phyloP scores from a whole-genome alignment of 352 stramenopile species.

The Blastocystis sp. region DNA sequence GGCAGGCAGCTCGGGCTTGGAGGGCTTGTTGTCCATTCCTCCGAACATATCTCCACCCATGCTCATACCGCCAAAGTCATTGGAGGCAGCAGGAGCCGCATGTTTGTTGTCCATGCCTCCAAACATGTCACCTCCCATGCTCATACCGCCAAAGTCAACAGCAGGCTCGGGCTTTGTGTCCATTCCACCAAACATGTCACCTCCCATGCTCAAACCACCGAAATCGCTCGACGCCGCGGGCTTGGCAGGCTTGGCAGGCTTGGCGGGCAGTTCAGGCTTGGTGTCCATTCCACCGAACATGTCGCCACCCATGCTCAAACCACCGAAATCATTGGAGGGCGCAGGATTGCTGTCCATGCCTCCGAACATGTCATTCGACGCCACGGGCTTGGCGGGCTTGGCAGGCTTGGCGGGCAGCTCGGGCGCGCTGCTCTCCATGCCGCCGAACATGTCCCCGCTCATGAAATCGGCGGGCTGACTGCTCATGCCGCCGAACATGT shows the following conservation, averaged over 20 bases:
- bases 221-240: not conserved
- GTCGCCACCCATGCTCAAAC: not conserved
- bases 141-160: constrained; percentile 20
- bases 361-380: constrained; percentile 12
- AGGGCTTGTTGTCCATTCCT: not conserved
- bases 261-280: not conserved
- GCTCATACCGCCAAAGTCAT: constrained; percentile 40
- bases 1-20: not conserved
- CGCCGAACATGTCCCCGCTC: constrained; percentile 57
- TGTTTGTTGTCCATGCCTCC: constrained; percentile 34
- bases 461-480: not conserved
- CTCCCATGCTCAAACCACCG: constrained; percentile 13
- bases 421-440: not conserved
- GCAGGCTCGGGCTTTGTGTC: not conserved
- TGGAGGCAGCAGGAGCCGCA: not conserved
- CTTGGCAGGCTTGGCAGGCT: constrained; percentile 35
- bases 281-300: constrained; percentile 49
- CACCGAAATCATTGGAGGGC: not conserved
- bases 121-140: constrained; percentile 45
- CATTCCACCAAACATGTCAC: constrained; percentile 68
- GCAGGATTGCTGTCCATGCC: constrained; percentile 10
- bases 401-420: constrained; percentile 27
- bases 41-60: constrained; percentile 54
- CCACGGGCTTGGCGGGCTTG: constrained; percentile 32
- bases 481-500: constrained; percentile 68